phyloP scores from a whole-genome alignment of 495 filamentous ascomycete genomes.

The Tuber melanosporum region DNA sequence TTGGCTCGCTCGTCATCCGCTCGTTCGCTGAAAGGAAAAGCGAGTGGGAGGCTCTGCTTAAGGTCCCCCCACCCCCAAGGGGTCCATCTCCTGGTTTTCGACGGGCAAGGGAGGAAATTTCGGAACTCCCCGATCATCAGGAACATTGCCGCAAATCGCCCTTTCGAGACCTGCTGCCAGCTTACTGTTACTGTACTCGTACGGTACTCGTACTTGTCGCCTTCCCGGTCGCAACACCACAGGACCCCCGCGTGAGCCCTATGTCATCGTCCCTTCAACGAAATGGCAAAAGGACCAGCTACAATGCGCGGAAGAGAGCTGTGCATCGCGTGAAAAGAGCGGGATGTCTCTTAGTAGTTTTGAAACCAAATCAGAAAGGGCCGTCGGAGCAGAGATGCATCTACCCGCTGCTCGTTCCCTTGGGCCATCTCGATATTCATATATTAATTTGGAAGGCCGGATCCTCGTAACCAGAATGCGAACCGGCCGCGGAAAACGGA shows the following conservation, averaged over 20 bases:
- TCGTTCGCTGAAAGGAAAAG: neutral
- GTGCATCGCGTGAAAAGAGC: neutral
- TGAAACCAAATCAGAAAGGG: slow-evolving; percentile 3
- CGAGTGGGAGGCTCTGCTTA: slow-evolving; percentile 2
- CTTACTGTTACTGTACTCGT: neutral
- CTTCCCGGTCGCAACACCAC: neutral
- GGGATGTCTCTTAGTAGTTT: neutral
- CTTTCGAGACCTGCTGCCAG: neutral
- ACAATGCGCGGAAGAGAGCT: neutral
- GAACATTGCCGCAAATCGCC: neutral
- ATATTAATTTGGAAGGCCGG: slow-evolving; percentile 5
- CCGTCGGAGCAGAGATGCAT: slow-evolving; percentile 2
- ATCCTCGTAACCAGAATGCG: neutral
- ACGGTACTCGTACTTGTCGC: neutral
- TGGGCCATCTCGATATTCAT: slow-evolving; percentile 1
- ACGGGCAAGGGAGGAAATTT: neutral
- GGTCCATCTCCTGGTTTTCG: neutral
- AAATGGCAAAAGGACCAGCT: neutral
- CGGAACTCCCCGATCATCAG: slow-evolving; percentile 3
- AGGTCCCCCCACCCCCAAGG: neutral
- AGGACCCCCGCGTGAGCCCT: neutral
- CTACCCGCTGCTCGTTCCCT: neutral
- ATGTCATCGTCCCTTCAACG: neutral
- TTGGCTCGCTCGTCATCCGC: neutral
- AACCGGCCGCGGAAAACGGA: neutral